A percentile compares a stretch with the other conserved stretches of the same genome.
phyloP scores from a whole-genome alignment of 169 alveolate genomes.

The Plasmodium knowlesi region DNA sequence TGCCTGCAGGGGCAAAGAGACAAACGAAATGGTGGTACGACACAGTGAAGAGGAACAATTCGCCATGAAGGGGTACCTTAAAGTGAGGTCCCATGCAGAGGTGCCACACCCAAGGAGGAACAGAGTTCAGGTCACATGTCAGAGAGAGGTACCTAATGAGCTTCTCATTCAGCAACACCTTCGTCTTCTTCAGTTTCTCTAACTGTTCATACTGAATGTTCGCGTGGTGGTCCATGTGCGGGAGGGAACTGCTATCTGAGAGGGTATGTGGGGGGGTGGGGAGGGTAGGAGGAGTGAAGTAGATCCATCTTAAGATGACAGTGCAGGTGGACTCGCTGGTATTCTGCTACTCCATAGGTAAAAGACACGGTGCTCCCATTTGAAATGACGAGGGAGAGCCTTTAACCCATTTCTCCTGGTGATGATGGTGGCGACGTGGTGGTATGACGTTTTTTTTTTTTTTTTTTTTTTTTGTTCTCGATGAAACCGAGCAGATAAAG shows the following conservation, averaged over 20 bases:
- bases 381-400: neutral
- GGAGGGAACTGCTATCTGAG: neutral
- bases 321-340: neutral
- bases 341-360: neutral
- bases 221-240: neutral
- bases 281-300: no score
- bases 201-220: neutral
- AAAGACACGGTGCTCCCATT: neutral
- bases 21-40: neutral
- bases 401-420: neutral
- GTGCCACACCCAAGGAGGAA: no score
- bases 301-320: neutral
- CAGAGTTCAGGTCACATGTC: neutral
- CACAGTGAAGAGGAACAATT: neutral
- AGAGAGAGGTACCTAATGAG: neutral
- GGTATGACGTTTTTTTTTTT: neutral
- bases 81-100: neutral
- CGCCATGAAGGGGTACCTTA: neutral
- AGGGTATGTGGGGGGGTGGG: no score
- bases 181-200: neutral
- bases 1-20: neutral
- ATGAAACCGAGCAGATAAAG: neutral
- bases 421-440: neutral
- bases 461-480: neutral
- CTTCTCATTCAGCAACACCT: neutral